These are phyloP conservation scores for Lotmaria passim DNA, from an alignment of 208 protist genomes.

Conservation along the genomic window DNA sequence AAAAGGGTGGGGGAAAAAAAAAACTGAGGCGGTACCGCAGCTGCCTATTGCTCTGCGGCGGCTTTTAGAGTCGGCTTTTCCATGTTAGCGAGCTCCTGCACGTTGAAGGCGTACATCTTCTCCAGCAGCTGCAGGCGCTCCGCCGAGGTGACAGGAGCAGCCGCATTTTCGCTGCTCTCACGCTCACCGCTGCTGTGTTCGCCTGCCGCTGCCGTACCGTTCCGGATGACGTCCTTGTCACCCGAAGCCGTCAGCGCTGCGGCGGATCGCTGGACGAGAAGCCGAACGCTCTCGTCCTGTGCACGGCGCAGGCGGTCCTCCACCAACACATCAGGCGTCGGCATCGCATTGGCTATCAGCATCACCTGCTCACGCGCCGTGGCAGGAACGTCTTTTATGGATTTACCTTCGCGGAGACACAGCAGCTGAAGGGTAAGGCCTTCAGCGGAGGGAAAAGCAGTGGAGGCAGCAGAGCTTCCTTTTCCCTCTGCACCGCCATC, in stretches of 20 bases:
- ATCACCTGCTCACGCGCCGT: conserved; percentile 14
- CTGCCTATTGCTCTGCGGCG: neutral
- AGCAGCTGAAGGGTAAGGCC: conserved; percentile 53
- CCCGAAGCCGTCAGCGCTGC: neutral
- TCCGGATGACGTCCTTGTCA: neutral
- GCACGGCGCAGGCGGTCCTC: conserved; percentile 17
- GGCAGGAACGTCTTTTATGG: conserved; percentile 1
- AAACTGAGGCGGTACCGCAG: too few species aligned
- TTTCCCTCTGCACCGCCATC: neutral
- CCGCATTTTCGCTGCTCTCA: neutral
- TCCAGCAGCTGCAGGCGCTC: conserved; percentile 17
- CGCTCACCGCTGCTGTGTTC: neutral
- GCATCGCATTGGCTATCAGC: conserved; percentile 21
- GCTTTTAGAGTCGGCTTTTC: neutral
- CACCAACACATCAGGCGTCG: conserved; percentile 8
- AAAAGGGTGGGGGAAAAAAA: neutral
- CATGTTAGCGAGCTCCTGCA: neutral
- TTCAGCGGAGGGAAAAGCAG: conserved; percentile 8
- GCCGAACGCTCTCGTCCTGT: conserved; percentile 31
- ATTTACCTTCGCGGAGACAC: conserved; percentile 39
- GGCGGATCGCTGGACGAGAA: conserved; percentile 14
- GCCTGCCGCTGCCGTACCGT: neutral
- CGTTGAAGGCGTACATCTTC: conserved; percentile 18
- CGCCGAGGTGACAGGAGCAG: neutral
- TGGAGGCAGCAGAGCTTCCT: neutral